Percentiles rank a stretch among this genome's conserved stretches.
Conservation (phyloP, 495 filamentous ascomycete genomes). For the Apiosordaria backusii region DNA sequence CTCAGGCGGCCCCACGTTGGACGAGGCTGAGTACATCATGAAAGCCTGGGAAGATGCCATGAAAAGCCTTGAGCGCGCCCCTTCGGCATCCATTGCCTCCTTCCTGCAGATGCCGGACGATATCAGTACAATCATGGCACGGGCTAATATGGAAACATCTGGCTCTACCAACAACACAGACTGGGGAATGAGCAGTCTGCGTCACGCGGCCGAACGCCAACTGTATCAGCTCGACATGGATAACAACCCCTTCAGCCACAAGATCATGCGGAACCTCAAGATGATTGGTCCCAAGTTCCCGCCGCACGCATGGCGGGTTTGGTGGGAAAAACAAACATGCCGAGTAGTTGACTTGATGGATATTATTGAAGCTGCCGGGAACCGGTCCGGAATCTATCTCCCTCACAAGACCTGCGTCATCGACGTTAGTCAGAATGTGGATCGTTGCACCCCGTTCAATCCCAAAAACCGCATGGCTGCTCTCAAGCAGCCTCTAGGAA, state of each 20-base stretch:
- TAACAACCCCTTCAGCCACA: conserved; percentile 25
- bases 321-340: conserved; percentile 36
- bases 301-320: conserved; percentile 14
- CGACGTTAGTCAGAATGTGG: conserved; percentile 76
- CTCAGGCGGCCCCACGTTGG: conserved; percentile 21
- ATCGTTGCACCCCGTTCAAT: conserved; percentile 40
- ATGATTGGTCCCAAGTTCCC: conserved; percentile 13
- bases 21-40: conserved; percentile 4
- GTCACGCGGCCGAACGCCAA: conserved; percentile 18
- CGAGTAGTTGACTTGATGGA: conserved; percentile 69
- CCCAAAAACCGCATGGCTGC: background rate
- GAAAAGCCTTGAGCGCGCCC: conserved; percentile 47
- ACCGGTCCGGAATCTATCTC: conserved; percentile 51
- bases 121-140: conserved; percentile 49
- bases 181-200: conserved; percentile 22
- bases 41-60: conserved; percentile 32
- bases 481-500: conserved; percentile 43
- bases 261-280: conserved; percentile 21
- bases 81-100: conserved; percentile 60
- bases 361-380: conserved; percentile 51
- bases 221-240: conserved; percentile 3
- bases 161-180: conserved; percentile 8
- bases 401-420: conserved; percentile 59
- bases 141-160: conserved; percentile 36
- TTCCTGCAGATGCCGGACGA: conserved; percentile 62